phyloP scores from a whole-genome alignment of 345 rosid species.

The Salix koriyanagi region DNA sequence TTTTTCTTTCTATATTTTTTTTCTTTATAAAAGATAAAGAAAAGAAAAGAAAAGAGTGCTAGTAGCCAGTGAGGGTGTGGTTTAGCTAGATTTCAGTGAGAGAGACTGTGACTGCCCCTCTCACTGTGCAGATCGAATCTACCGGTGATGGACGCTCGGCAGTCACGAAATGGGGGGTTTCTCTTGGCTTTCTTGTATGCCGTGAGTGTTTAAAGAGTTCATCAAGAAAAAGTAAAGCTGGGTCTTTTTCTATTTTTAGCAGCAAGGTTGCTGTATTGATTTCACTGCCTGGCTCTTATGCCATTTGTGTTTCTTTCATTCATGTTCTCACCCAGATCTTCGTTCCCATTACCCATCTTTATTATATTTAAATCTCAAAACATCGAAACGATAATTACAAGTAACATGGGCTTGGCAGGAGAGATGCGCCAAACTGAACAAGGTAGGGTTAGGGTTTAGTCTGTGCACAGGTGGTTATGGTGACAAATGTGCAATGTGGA shows the following conservation, averaged over 20 bases:
- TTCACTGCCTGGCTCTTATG: constrained; percentile 22
- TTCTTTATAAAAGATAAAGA: background rate
- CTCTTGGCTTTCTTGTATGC: constrained; percentile 22
- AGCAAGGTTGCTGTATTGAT: constrained; percentile 26
- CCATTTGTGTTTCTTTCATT: constrained; percentile 67
- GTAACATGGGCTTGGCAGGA: background rate
- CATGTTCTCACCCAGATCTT: constrained; percentile 27
- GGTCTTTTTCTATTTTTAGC: constrained; percentile 44
- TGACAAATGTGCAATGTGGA: constrained; percentile 43
- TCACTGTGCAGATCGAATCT: constrained; percentile 49
- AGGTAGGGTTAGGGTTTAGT: constrained; percentile 31
- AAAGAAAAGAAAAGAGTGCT: background rate
- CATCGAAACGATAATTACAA: background rate
- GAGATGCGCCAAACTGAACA: background rate
- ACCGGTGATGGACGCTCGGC: constrained; percentile 73
- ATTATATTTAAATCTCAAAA: background rate
- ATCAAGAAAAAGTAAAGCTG: constrained; percentile 19
- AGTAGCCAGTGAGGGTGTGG: background rate
- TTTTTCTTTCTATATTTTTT: background rate
- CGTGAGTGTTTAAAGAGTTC: background rate
- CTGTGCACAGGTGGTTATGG: background rate
- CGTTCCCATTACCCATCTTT: constrained; percentile 10
- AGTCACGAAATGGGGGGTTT: constrained; percentile 49
- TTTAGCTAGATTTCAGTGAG: constrained; percentile 33
- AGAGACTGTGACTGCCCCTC: constrained; percentile 19